Base-by-base conservation (phyloP, 225 moss, liverwort and hornwort genomes). In the Polytrichum commune region DNA sequence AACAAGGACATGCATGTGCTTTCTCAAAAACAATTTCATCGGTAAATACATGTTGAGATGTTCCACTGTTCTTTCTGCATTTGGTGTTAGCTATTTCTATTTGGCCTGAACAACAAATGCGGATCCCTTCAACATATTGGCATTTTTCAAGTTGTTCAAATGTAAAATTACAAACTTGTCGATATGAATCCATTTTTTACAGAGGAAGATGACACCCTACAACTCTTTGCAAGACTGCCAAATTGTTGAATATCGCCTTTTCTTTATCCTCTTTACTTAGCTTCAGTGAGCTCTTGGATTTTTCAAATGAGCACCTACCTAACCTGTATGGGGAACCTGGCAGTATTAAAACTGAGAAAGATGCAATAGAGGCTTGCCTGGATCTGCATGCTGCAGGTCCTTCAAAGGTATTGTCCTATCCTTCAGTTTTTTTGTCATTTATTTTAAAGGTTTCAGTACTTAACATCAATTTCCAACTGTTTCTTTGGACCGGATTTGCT, bases 361-460 rank as follows among this genome's bases (percentile, higher is more conserved):
- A 93, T 67, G 96, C 96, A 19, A 77, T 93, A 64, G 72, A 93
- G 77, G 93, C 89, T 62, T 92, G 93, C 66, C 74, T 77, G 72
- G 74, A 79, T 72, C 77, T 96, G 66, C 96, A 96, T 83, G 86
- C 85, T 73, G 78, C 78, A 71, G 93, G 96, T 22, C 96, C 96
- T 65, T 90, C 92, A 65, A 89, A 96, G 96, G 96, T 96, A 8
- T 35, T 35, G 46, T 16, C 13, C 13, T 4, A 46, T 46, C 0
- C 46, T 4, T 46, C 13, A 46, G 3, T 46, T 46, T 3, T 46
- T 46, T 46, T 46, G 46, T 16, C 46, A 13, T 1, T 46, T 46
- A 46, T 46, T 46, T 38, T 13, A 16, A 46, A 46, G 13, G 46
- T 46, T 35, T 46, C 3, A 46, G 46, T 13, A 46, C 13, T 46